phyloP scores from a whole-genome alignment of 805 yeast genomes.

The Candida alai region DNA sequence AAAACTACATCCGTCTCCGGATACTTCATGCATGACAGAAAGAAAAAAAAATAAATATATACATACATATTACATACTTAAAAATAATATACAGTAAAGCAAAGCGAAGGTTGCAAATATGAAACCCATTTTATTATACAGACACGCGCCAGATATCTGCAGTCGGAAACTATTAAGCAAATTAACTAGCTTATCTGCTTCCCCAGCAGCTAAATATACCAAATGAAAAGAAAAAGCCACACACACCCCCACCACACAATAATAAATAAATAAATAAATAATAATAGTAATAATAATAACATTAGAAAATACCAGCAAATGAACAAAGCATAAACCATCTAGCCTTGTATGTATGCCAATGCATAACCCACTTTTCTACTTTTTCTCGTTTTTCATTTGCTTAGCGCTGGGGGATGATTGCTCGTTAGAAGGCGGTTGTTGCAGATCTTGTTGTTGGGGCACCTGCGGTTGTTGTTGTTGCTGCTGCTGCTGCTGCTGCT shows the following conservation, averaged over 20 bases:
- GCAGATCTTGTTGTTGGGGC: conserved; percentile 6
- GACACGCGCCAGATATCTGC: too few species aligned
- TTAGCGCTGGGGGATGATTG: conserved; percentile 5
- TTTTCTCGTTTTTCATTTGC: conserved; percentile 1
- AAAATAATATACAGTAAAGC: too few species aligned
- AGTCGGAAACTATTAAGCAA: too few species aligned
- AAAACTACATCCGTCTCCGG: too few species aligned
- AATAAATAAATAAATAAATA: conserved; percentile 1
- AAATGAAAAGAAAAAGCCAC: too few species aligned
- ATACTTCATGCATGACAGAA: too few species aligned
- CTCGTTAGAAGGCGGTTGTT: conserved; percentile 1
- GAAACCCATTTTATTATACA: too few species aligned
- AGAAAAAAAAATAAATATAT: too few species aligned
- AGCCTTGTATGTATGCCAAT: conserved; percentile 2
- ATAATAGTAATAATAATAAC: conserved; percentile 3
- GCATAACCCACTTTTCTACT: conserved; percentile 1
- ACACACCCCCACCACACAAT: not conserved
- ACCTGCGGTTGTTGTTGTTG: conserved; percentile 2
- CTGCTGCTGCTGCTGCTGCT: conserved; percentile 11
- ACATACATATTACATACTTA: too few species aligned
- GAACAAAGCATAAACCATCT: conserved; percentile 2
- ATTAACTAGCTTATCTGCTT: too few species aligned
- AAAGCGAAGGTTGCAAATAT: too few species aligned
- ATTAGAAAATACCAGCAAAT: conserved; percentile 2
- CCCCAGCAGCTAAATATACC: too few species aligned